A percentile compares a stretch with the other conserved stretches of the same genome.
Conservation (phyloP, 1,284 basidiomycete species). For the Marasmius fiardii region DNA sequence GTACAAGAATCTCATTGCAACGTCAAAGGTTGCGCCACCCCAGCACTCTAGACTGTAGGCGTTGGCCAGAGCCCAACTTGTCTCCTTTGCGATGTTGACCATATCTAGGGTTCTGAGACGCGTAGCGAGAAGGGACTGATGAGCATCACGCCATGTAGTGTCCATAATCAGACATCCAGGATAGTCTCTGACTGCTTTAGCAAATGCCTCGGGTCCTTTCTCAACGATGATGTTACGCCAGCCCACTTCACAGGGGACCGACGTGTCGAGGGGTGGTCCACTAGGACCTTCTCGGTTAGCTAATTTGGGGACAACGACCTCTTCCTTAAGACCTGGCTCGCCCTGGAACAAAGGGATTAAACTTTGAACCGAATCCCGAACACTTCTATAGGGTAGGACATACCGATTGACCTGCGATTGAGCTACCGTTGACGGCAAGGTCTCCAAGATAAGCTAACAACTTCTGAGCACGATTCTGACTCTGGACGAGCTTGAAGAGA, state of each 20-base stretch:
- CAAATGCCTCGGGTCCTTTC: conserved; percentile 97
- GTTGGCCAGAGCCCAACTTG: conserved; percentile 91
- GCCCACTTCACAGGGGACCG: conserved; percentile 81
- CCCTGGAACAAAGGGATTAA: conserved; percentile 44
- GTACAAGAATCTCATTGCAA: conserved; percentile 99
- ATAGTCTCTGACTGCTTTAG: conserved; percentile 96
- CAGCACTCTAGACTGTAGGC: conserved; percentile 98
- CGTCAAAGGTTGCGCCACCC: conserved; percentile 99
- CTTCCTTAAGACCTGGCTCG: conserved; percentile 92
- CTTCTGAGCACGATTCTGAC: conserved; percentile 98
- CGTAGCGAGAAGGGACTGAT: conserved; percentile 97
- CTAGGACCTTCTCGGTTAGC: conserved; percentile 77
- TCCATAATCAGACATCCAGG: conserved; percentile 96
- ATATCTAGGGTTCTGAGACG: conserved; percentile 97
- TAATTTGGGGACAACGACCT: conserved; percentile 84
- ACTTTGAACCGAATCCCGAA: neutral
- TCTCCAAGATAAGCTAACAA: conserved; percentile 96
- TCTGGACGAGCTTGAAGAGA: conserved; percentile 97
- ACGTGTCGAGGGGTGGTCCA: conserved; percentile 75
- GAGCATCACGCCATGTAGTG: conserved; percentile 99
- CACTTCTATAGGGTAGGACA: conserved; percentile 13
- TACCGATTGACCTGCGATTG: conserved; percentile 86
- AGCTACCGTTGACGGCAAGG: conserved; percentile 96
- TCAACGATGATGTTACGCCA: conserved; percentile 99
- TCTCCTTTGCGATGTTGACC: conserved; percentile 98